A percentile compares a stretch with the other conserved stretches of the same genome.
These are phyloP conservation scores for Lipomyces orientalis DNA, from an alignment of 805 yeast genomes.

Conservation along the genomic window DNA sequence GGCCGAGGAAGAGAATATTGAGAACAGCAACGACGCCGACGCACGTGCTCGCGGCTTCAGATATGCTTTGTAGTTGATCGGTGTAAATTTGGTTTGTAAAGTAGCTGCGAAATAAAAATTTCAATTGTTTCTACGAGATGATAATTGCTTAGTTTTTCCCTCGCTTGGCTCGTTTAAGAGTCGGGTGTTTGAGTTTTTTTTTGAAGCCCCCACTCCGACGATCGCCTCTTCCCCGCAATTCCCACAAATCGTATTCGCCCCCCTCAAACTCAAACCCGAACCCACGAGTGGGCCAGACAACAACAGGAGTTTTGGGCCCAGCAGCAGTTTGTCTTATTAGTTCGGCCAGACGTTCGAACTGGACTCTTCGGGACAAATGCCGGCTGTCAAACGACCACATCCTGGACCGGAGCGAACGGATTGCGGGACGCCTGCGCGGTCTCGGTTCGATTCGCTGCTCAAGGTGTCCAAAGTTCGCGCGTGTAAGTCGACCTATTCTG, in stretches of 20 bases:
- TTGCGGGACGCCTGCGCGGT: not conserved
- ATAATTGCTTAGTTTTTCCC: too few species aligned
- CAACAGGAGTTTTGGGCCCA: too few species aligned
- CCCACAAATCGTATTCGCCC: too few species aligned
- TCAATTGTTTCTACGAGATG: too few species aligned
- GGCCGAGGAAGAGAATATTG: constrained; percentile 19
- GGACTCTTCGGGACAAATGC: not conserved
- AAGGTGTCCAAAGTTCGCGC: not conserved
- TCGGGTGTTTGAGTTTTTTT: too few species aligned
- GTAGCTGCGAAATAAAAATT: too few species aligned
- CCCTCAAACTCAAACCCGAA: too few species aligned
- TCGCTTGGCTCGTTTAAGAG: too few species aligned
- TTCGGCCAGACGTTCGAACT: not conserved
- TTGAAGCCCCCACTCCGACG: too few species aligned
- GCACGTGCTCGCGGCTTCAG: constrained; percentile 19
- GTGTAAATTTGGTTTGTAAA: too few species aligned
- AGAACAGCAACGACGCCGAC: constrained; percentile 7
- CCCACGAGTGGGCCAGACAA: too few species aligned
- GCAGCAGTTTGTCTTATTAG: not conserved
- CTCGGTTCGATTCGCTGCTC: not conserved
- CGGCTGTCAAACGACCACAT: not conserved
- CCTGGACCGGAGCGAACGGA: not conserved
- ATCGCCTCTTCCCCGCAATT: too few species aligned
- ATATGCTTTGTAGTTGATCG: constrained; percentile 15
- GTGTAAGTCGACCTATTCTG: not conserved